phyloP scores from a whole-genome alignment of 2,329 filamentous ascomycete species.

The Bipolaris cookei region DNA sequence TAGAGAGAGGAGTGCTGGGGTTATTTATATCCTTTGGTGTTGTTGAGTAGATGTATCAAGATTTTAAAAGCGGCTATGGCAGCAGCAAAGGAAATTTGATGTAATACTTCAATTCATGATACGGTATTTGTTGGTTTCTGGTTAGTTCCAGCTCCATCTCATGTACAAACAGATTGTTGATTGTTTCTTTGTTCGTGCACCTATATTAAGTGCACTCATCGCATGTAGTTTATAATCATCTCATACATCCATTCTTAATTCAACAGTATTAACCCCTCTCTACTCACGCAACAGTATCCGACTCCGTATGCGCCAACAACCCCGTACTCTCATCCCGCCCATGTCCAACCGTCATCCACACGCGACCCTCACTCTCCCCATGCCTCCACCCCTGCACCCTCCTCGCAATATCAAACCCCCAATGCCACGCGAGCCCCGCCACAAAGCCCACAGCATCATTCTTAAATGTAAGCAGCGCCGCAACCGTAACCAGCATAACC shows the following conservation, averaged over 20 bases:
- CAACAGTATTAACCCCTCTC: not conserved
- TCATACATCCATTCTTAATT: too few relatives aligned
- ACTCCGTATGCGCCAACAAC: conserved; percentile 38
- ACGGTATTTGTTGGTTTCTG: too few relatives aligned
- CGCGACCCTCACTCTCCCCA: conserved; percentile 20
- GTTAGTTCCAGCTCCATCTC: too few relatives aligned
- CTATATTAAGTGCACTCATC: too few relatives aligned
- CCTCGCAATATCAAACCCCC: conserved; percentile 59
- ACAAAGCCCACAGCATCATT: conserved; percentile 90
- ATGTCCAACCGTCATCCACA: conserved; percentile 35
- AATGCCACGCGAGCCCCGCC: conserved; percentile 80
- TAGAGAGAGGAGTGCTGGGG: not conserved
- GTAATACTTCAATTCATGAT: not conserved
- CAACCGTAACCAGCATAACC: conserved; percentile 88
- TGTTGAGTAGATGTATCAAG: too few relatives aligned
- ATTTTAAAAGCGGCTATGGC: not conserved
- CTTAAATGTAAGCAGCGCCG: conserved; percentile 80
- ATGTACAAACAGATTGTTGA: too few relatives aligned
- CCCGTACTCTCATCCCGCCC: conserved; percentile 28
- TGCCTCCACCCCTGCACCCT: conserved; percentile 36
- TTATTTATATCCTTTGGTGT: not conserved
- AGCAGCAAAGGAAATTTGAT: not conserved
- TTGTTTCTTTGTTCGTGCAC: too few relatives aligned
- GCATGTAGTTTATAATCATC: too few relatives aligned
- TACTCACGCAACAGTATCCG: conserved; percentile 24